Evolutionary conservation across 2,329 filamentous ascomycete species (phyloP).

Genomic region (Fusarium siculi): DNA sequence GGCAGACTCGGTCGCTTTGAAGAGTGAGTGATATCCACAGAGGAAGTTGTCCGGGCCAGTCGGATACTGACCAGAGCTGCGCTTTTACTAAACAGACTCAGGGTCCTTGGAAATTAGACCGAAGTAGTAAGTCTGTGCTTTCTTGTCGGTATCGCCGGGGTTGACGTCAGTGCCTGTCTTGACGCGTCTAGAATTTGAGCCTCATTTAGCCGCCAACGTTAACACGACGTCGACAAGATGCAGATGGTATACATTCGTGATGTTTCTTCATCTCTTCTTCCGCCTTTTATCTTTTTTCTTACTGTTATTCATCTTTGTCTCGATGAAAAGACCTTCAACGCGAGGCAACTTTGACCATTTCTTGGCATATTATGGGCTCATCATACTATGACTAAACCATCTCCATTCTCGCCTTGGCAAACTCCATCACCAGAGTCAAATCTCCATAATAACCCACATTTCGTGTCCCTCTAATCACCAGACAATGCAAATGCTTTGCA

Average conservation of each 20-base stretch:
- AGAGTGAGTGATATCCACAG: not conserved
- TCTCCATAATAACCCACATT: constrained; percentile 30
- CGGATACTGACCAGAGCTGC: constrained; percentile 6
- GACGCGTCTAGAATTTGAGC: constrained; percentile 8
- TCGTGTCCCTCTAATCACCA: constrained; percentile 16
- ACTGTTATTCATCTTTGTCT: too few species aligned
- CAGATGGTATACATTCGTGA: not conserved
- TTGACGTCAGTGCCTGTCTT: constrained; percentile 25
- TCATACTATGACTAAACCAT: constrained; percentile 30
- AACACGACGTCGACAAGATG: not conserved
- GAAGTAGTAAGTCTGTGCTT: constrained; percentile 17
- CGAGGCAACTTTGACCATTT: not conserved
- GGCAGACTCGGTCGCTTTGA: not conserved
- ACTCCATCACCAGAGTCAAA: constrained; percentile 8
- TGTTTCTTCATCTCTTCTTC: not conserved
- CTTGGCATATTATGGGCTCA: constrained; percentile 15
- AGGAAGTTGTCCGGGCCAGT: constrained; percentile 22
- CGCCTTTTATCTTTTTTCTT: rapidly evolving
- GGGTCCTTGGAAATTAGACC: constrained; percentile 25
- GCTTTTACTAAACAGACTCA: not conserved
- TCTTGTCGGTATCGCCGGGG: constrained; percentile 25
- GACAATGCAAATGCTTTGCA: constrained; percentile 4
- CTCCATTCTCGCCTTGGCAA: constrained; percentile 24
- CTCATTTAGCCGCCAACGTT: constrained; percentile 26
- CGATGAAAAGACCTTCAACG: too few species aligned